phyloP scores from a whole-genome alignment of 2,329 filamentous ascomycete species.

The Hypoxylon sp. region DNA sequence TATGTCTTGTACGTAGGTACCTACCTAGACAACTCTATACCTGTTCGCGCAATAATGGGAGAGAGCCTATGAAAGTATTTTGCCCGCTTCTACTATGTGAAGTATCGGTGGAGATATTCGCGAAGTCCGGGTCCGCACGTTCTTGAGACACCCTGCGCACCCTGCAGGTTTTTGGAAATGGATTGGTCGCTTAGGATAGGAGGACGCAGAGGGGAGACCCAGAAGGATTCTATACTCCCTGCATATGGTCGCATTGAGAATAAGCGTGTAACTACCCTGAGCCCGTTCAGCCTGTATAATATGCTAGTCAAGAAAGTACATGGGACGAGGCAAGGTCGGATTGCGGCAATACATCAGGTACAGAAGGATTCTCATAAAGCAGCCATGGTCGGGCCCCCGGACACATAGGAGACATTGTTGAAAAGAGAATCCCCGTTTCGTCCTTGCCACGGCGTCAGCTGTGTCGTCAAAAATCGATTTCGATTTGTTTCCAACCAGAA shows the following conservation, averaged over 20 bases:
- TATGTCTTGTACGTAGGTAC: slow-evolving; percentile 1
- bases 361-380: slow-evolving; percentile 38
- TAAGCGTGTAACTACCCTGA: slow-evolving; percentile 35
- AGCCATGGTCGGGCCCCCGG: slow-evolving; percentile 23
- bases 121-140: slow-evolving; percentile 8
- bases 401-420: slow-evolving; percentile 5
- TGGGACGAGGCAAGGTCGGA: slow-evolving; percentile 29
- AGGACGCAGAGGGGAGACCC: slow-evolving; percentile 18
- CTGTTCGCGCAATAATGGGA: not conserved
- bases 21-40: not conserved
- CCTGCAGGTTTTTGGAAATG: slow-evolving; percentile 23
- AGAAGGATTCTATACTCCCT: slow-evolving; percentile 38
- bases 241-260: slow-evolving; percentile 37
- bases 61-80: not conserved
- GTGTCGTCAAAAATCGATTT: slow-evolving; percentile 26
- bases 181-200: slow-evolving; percentile 21
- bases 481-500: slow-evolving; percentile 12
- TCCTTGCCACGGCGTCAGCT: slow-evolving; percentile 28
- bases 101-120: slow-evolving; percentile 1
- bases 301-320: slow-evolving; percentile 29
- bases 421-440: slow-evolving; percentile 23
- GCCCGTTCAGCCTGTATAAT: slow-evolving; percentile 24
- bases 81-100: not conserved
- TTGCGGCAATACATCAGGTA: slow-evolving; percentile 28
- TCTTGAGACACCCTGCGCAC: slow-evolving; percentile 28